phyloP scores from a whole-genome alignment of 352 stramenopile genomes.

The Peronospora destructor region DNA sequence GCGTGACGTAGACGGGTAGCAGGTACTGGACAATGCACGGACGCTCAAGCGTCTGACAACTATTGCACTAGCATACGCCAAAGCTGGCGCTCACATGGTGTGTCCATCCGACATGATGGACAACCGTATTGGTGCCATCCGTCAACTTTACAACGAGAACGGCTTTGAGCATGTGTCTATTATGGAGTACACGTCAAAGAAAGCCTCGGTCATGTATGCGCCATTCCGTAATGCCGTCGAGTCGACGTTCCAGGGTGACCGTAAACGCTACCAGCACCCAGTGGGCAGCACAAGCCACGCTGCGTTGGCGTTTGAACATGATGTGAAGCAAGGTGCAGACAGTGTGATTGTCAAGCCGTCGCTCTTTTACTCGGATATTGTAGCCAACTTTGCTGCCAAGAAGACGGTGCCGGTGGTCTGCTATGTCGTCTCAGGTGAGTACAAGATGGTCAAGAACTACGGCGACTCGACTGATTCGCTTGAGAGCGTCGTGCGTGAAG shows the following conservation, averaged over 20 bases:
- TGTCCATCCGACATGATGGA: slow-evolving; percentile 97
- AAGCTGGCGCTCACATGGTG: slow-evolving; percentile 96
- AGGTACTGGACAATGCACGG: slow-evolving; percentile 94
- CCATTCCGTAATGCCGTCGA: slow-evolving; percentile 97
- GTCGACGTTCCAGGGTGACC: slow-evolving; percentile 90
- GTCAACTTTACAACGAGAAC: slow-evolving; percentile 91
- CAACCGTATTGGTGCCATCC: slow-evolving; percentile 93
- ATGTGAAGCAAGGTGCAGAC: slow-evolving; percentile 91
- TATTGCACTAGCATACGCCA: slow-evolving; percentile 92
- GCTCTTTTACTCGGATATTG: slow-evolving; percentile 98
- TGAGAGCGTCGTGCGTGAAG: slow-evolving; percentile 79
- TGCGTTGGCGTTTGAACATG: slow-evolving; percentile 66
- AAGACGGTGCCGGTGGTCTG: slow-evolving; percentile 93
- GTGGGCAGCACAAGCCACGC: slow-evolving; percentile 81
- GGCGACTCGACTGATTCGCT: slow-evolving; percentile 74
- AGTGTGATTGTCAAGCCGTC: slow-evolving; percentile 99
- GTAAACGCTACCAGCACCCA: slow-evolving; percentile 97
- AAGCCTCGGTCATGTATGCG: slow-evolving; percentile 93
- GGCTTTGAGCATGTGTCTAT: slow-evolving; percentile 97
- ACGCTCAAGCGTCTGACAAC: slow-evolving; percentile 94
- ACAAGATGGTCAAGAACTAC: slow-evolving; percentile 98
- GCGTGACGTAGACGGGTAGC: slow-evolving; percentile 87
- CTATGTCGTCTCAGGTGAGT: slow-evolving; percentile 99
- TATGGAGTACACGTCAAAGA: slow-evolving; percentile 98
- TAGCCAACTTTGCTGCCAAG: slow-evolving; percentile 88